Percentiles rank a stretch among this genome's conserved stretches.
Evolutionary conservation across 2,329 filamentous ascomycete species (phyloP).

Genomic region (Fusarium secorum): DNA sequence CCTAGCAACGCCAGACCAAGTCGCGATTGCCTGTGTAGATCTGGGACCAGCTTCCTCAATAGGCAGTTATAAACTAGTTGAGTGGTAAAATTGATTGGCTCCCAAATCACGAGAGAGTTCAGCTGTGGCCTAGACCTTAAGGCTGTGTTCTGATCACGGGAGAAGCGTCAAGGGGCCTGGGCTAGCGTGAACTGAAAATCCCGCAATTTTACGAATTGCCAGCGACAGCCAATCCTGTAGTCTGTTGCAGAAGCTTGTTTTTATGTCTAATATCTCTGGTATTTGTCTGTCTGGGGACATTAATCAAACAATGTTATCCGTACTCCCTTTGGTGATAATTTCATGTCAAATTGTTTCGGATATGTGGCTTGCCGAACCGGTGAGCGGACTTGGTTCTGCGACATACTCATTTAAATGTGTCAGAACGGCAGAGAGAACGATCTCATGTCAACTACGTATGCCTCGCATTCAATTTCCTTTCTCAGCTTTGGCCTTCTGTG

Average conservation of each 20-base stretch:
- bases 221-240: background rate
- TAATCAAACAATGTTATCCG: background rate
- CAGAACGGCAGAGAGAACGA: background rate
- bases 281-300: background rate
- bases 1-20: background rate
- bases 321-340: background rate
- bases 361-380: background rate
- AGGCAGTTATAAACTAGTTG: background rate
- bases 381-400: background rate
- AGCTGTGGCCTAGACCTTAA: background rate
- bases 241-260: background rate
- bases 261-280: background rate
- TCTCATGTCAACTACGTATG: background rate
- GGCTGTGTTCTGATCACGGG: background rate
- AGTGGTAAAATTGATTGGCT: background rate
- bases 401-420: background rate
- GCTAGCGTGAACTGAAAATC: background rate
- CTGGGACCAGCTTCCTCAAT: constrained; percentile 1
- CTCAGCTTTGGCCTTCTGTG: background rate
- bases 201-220: background rate
- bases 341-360: background rate
- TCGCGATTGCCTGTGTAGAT: background rate
- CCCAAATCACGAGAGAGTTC: background rate
- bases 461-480: background rate
- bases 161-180: background rate